These are phyloP conservation scores for Blumeriella jaapii DNA, from an alignment of 2,329 filamentous ascomycete genomes.

Conservation along the genomic window DNA sequence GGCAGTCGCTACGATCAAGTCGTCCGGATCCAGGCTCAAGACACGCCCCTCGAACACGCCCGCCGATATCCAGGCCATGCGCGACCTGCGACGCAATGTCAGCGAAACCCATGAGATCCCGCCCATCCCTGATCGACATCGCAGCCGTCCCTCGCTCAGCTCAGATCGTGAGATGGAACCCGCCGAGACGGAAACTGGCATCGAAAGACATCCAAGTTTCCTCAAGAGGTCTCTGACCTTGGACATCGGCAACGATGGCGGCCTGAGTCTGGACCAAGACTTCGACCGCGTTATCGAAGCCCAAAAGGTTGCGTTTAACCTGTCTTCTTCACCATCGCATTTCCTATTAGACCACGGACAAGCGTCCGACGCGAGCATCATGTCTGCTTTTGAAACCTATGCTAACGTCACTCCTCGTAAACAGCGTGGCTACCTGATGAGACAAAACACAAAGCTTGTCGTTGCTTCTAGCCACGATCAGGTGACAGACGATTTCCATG, in stretches of 20 bases:
- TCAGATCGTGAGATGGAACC: conserved; percentile 27
- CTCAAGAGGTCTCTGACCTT: conserved; percentile 75
- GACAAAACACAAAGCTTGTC: conserved; percentile 95
- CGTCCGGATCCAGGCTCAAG: conserved; percentile 76
- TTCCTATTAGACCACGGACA: conserved; percentile 30
- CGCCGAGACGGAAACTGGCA: conserved; percentile 23
- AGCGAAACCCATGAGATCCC: conserved; percentile 57
- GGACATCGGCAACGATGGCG: conserved; percentile 61
- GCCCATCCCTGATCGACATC: conserved; percentile 49
- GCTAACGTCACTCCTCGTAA: conserved; percentile 51
- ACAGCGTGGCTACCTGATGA: conserved; percentile 98
- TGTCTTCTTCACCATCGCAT: conserved; percentile 20
- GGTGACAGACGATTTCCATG: conserved; percentile 44
- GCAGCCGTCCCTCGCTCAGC: conserved; percentile 41
- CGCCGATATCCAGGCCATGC: conserved; percentile 73
- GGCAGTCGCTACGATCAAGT: conserved; percentile 76
- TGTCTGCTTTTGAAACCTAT: conserved; percentile 26
- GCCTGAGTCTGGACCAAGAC: conserved; percentile 79
- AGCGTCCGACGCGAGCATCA: conserved; percentile 30
- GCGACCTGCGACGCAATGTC: conserved; percentile 72
- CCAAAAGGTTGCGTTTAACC: conserved; percentile 73
- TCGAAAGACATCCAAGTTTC: conserved; percentile 54
- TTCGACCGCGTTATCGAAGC: conserved; percentile 91
- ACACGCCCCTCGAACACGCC: conserved; percentile 81
- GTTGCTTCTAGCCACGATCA: conserved; percentile 66